A percentile compares a stretch with the other conserved stretches of the same genome.
Evolutionary conservation across 257 asterid species (phyloP).

Genomic region (Linderniella brevidens): DNA sequence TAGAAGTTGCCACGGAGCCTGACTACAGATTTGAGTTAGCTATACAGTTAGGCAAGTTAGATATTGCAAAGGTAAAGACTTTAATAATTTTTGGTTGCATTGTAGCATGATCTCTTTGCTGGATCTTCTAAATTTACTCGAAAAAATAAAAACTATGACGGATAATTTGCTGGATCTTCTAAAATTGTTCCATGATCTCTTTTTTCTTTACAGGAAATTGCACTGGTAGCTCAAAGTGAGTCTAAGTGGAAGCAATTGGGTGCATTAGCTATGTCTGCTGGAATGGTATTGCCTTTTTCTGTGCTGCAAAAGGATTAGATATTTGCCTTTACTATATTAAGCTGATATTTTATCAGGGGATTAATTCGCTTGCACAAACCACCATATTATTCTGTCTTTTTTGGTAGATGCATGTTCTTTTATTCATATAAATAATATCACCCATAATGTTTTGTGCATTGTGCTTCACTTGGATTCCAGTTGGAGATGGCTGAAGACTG

Average conservation of each 20-base stretch:
- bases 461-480: slow-evolving; percentile 25
- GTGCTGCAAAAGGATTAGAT: neutral
- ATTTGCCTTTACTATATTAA: slow-evolving; percentile 1
- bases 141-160: neutral
- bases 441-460: slow-evolving; percentile 5
- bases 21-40: slow-evolving; percentile 96
- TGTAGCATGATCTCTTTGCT: slow-evolving; percentile 7
- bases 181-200: neutral
- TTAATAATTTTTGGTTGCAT: slow-evolving; percentile 4
- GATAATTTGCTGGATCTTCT: no score
- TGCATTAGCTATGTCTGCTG: slow-evolving; percentile 86
- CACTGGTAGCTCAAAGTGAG: slow-evolving; percentile 59
- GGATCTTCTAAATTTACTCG: slow-evolving; percentile 8
- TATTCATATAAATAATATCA: neutral
- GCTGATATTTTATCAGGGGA: neutral
- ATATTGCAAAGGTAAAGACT: slow-evolving; percentile 59
- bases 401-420: neutral
- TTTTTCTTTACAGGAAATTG: slow-evolving; percentile 57
- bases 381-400: neutral
- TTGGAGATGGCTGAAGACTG: slow-evolving; percentile 85
- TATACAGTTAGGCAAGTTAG: slow-evolving; percentile 76
- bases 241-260: slow-evolving; percentile 98
- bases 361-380: neutral
- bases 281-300: slow-evolving; percentile 44
- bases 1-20: slow-evolving; percentile 82